Base-by-base conservation (phyloP, 1,284 basidiomycete genomes). In the Dichomitus squalens region DNA sequence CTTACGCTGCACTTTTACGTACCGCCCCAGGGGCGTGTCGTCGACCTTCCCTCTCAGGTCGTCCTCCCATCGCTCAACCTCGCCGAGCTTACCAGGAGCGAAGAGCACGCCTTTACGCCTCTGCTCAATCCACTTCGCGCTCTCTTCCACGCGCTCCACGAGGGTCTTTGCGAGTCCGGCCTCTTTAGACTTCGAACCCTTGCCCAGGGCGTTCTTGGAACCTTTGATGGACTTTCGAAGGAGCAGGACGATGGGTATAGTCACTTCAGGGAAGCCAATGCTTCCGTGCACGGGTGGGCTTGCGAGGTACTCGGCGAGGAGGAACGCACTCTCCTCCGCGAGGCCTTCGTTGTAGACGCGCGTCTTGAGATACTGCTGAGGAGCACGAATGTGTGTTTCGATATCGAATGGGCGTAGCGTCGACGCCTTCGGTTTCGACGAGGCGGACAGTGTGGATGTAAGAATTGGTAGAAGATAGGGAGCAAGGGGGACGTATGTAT, bases 191-290 rank as follows among this genome's bases (percentile, higher is more conserved):
- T 74, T 52, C 54, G 61, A n/a, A 6, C 59, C 33, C 63, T 62
- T 40, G 72, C 68, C 63, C 79, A 83, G 35, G 76, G 76, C 6
- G 72, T 74, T 73, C 96, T 97, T 64, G 93, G 65, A 70, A 81
- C 74, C 73, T 86, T 84, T 29, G 85, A 85, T 55, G 96, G 77
- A 3, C 90, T 82, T 29, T 87, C 76, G 40, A 94, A 78, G 3
- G 95, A 95, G 23, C 97, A 84, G 21, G n/a, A 88, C 76, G 36
- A 96, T 77, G 1, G 96, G 95, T n/a, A 98, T 84, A 12, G 88
- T 82, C 52, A 97, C 79, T 75, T 99, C 97, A 1, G 96, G 96
- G 77, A 98, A 98, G 0, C 93, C 93, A 55, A 98, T 88, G 72
- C 90, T 92, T 0, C 82, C 85, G 53, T 89, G 88, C 0, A 91